Conservation (phyloP, 495 filamentous ascomycete genomes). For the Penicillium steckii region DNA sequence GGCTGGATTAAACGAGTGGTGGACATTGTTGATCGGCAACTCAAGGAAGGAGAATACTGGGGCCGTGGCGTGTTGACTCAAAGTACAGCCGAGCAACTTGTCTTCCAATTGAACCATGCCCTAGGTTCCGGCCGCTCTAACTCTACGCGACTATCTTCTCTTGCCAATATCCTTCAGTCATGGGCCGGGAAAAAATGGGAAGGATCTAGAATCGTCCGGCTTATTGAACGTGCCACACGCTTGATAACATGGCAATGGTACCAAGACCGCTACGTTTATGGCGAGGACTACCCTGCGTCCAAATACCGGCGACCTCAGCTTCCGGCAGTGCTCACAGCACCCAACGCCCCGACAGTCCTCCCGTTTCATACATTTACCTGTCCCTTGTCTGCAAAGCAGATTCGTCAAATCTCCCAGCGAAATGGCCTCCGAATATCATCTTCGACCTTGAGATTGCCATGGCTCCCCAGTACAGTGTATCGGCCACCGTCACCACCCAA, state of each 20-base stretch:
- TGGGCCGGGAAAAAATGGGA: slow-evolving; percentile 85
- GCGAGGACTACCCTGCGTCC: slow-evolving; percentile 52
- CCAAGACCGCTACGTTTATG: slow-evolving; percentile 71
- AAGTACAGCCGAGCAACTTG: slow-evolving; percentile 48
- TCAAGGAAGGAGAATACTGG: slow-evolving; percentile 85
- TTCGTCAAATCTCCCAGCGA: slow-evolving; percentile 91
- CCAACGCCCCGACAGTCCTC: slow-evolving; percentile 89
- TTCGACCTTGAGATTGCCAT: slow-evolving; percentile 79
- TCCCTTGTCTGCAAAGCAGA: slow-evolving; percentile 88
- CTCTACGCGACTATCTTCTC: slow-evolving; percentile 25
- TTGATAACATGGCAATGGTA: slow-evolving; percentile 85
- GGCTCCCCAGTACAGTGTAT: slow-evolving; percentile 81
- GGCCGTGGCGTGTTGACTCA: slow-evolving; percentile 70
- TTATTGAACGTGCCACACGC: slow-evolving; percentile 81
- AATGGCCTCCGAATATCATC: slow-evolving; percentile 93
- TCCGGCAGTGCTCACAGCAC: slow-evolving; percentile 72
- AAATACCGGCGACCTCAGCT: slow-evolving; percentile 75
- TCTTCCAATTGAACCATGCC: slow-evolving; percentile 43
- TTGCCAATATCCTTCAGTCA: slow-evolving; percentile 51
- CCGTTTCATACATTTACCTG: slow-evolving; percentile 99
- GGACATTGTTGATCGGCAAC: slow-evolving; percentile 87
- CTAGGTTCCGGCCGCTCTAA: slow-evolving; percentile 30
- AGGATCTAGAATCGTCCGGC: slow-evolving; percentile 79
- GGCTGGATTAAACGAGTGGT: slow-evolving; percentile 97
- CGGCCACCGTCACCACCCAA: slow-evolving; percentile 78